These are phyloP conservation scores for Saccharomyces mikatae DNA, from an alignment of 805 yeast species.

Conservation along the genomic window DNA sequence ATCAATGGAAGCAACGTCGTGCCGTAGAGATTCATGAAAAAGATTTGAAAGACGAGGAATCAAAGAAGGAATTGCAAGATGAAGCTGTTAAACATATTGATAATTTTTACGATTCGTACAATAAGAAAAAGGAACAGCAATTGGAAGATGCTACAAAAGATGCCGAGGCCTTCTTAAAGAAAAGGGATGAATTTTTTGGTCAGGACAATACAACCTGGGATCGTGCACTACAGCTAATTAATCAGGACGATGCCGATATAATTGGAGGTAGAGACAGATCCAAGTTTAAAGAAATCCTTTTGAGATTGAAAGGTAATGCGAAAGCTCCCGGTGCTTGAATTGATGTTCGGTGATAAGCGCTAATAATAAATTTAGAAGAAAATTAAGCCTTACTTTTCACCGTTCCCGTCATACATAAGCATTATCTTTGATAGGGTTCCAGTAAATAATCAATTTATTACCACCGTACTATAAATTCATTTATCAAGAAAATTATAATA, in stretches of 20 bases:
- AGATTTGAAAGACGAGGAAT: slow-evolving; percentile 61
- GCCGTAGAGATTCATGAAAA: slow-evolving; percentile 71
- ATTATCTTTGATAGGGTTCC: neutral
- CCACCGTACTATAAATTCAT: neutral
- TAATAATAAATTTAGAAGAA: neutral
- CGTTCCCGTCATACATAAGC: neutral
- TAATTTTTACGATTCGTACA: slow-evolving; percentile 87
- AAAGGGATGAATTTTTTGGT: slow-evolving; percentile 68
- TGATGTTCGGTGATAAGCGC: neutral
- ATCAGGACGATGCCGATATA: slow-evolving; percentile 38
- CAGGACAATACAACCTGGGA: slow-evolving; percentile 79
- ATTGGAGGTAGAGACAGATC: slow-evolving; percentile 53
- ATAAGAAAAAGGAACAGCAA: slow-evolving; percentile 67
- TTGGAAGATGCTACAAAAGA: slow-evolving; percentile 56
- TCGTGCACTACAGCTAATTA: slow-evolving; percentile 49
- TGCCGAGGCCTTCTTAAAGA: slow-evolving; percentile 60
- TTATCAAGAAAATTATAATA: neutral
- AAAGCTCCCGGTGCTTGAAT: slow-evolving; percentile 67
- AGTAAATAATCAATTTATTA: neutral
- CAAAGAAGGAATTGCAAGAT: slow-evolving; percentile 56
- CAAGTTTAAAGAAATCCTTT: slow-evolving; percentile 58
- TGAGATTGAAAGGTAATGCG: slow-evolving; percentile 58
- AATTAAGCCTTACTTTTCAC: neutral
- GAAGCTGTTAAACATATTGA: slow-evolving; percentile 80
- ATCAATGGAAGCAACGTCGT: slow-evolving; percentile 78